Evolutionary conservation across 257 asterid species (phyloP), one percentile per base, ranked within the genome.

Genomic region (Voacanga thouarsii): DNA sequence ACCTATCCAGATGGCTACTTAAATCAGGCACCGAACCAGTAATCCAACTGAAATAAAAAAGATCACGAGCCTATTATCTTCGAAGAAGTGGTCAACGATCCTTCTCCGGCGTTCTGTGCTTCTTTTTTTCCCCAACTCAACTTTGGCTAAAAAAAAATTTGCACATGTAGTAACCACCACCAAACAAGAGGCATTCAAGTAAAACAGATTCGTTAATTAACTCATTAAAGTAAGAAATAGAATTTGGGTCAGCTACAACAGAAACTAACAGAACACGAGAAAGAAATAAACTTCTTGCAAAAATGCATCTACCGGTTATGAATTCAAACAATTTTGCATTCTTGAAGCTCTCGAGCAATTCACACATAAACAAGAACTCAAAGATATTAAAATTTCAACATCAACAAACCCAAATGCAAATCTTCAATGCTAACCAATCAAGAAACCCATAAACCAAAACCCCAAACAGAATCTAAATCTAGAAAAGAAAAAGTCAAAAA

Each of bases 381-480:
- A n/a, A 49, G 26, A 45, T 5, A 1, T 3, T 6, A 28, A 65
- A 73, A 59, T 33, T 28, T 28, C 50, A 37, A 67, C 28, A 21
- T 53, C 68, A 45, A 61, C 79, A 33, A 7, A 64, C 33, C 26
- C 66, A 30, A 9, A 67, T 43, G 49, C 71, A 21, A 7, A 44
- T 55, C n/a, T 55, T 51, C 59, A 55, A 53, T 44, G 61, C 30
- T 12, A n/a, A 50, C 8, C 7, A 76, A 80, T 53, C 51, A 51
- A 43, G n/a, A 73, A 70, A 64, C 78, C 50, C 75, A 79, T 18
- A 21, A 77, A 43, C 50, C 33, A 65, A 43, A 67, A 41, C 45
- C 45, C 16, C 3, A 3, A 18, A 66, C 72, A 18, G 49, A 66
- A 37, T 37, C 50, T n/a, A 39, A 69, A 67, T 33, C 73, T 51